Evolutionary conservation across 306 rosid species (phyloP), one percentile per base, ranked within the genome.

Genomic region (Citrullus amarus): DNA sequence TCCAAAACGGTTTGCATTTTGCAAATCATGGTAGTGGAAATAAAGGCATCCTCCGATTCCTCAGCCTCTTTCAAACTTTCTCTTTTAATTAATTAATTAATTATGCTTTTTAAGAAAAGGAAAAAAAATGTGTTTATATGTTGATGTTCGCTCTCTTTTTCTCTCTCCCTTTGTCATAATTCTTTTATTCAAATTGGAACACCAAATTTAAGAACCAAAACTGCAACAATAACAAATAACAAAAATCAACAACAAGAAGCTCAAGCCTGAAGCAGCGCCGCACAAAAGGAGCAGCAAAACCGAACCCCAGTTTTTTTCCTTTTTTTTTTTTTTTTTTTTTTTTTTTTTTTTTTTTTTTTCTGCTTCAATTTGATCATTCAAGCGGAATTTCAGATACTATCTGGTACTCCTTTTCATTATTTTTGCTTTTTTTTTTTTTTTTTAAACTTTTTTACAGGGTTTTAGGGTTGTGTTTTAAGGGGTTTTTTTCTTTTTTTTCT

Each of bases 1-100:
- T 48, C 80, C 70, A 54, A 77, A 82, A 83, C 88, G 84, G 83
- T 71, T 71, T 89, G 79, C 54, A 48, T 48, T 25, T 12, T 2
- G 54, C 82, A 85, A 75, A 83, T 84, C 86, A 71, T 74, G 72
- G 58, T 44, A 55, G 61, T 79, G 82, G 71, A 71, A 54, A 69
- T 67, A 59, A n/a, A 68, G 18, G 83, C 82, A 54, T 76, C 85
- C 61, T 32, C 66, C 62, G 81, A 77, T 82, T 81, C 75, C 79
- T 39, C n/a, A 67, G 66, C 41, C 80, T 62, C 81, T 78, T 80
- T 74, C 79, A 71, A 68, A 78, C 78, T 70, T 66, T 82, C 55
- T 48, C 43, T 43, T 25, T 60, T 8, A 13, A 25, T 71, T 20
- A 22, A 46, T 79, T 8, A 43, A 43, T 44, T 82, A 67, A 11